These are phyloP conservation scores for Phytophthora niederhauseri DNA, from an alignment of 352 stramenopile genomes.

Conservation along the genomic window DNA sequence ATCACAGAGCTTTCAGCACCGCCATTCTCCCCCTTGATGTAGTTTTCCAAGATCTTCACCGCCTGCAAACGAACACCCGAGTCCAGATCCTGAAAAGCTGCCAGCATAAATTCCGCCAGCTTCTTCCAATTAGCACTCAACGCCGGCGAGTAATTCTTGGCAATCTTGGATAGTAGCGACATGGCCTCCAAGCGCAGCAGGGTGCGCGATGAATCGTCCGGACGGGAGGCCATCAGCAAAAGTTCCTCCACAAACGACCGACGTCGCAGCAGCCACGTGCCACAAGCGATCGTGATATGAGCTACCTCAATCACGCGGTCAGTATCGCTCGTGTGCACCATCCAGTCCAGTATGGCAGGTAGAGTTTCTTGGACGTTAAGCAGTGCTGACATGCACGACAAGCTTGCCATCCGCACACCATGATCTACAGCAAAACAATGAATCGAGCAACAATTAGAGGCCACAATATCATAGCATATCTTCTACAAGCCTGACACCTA, in stretches of 20 bases:
- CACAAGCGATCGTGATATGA: constrained; percentile 70
- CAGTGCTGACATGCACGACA: constrained; percentile 80
- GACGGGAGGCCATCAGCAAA: constrained; percentile 62
- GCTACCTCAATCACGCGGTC: constrained; percentile 58
- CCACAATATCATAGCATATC: not conserved
- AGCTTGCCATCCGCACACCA: constrained; percentile 74
- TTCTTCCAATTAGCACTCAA: constrained; percentile 74
- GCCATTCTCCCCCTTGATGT: constrained; percentile 75
- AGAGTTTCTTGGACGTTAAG: constrained; percentile 77
- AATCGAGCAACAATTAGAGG: constrained; percentile 4
- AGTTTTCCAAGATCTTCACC: constrained; percentile 90
- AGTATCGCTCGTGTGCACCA: constrained; percentile 56
- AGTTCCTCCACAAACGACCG: constrained; percentile 82
- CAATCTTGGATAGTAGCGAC: constrained; percentile 83
- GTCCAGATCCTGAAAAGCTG: constrained; percentile 84
- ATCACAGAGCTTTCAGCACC: constrained; percentile 8
- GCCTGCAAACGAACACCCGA: constrained; percentile 87
- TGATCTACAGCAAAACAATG: constrained; percentile 53
- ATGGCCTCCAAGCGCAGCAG: constrained; percentile 82
- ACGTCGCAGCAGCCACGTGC: constrained; percentile 56
- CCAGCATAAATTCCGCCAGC: constrained; percentile 79
- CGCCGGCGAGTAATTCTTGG: constrained; percentile 82
- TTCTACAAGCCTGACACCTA: constrained; percentile 22
- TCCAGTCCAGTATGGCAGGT: constrained; percentile 71
- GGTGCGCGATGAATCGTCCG: constrained; percentile 56